A percentile compares a stretch with the other conserved stretches of the same genome.
These are phyloP conservation scores for Penicillium dipodomyicola DNA, from an alignment of 495 filamentous ascomycete species.

Conservation along the genomic window DNA sequence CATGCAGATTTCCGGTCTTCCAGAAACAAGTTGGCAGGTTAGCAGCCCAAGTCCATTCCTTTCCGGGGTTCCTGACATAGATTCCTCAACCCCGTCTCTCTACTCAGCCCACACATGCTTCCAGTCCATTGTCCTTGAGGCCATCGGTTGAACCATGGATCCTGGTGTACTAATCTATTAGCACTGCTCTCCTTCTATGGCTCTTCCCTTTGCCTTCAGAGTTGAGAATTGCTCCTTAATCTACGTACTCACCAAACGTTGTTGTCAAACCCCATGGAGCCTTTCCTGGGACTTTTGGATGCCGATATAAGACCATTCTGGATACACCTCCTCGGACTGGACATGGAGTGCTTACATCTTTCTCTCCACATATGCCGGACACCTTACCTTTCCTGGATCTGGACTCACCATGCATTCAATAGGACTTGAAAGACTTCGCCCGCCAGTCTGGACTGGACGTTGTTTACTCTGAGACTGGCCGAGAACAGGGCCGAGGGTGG, in stretches of 20 bases:
- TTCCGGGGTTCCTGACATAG: constrained; percentile 39
- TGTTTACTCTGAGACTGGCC: constrained; percentile 94
- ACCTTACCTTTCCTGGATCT: constrained; percentile 36
- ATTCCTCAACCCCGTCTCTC: constrained; percentile 18
- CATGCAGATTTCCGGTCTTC: constrained; percentile 97
- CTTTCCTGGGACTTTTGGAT: constrained; percentile 7
- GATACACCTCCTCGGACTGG: constrained; percentile 18
- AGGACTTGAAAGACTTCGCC: constrained; percentile 99
- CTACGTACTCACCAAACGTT: background rate
- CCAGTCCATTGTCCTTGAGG: constrained; percentile 9
- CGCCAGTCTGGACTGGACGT: constrained; percentile 95
- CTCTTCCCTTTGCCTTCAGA: background rate
- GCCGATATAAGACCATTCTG: constrained; percentile 5
- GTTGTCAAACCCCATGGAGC: background rate
- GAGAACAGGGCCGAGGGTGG: constrained; percentile 92
- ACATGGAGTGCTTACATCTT: constrained; percentile 21
- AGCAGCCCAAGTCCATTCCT: constrained; percentile 67
- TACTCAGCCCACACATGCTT: constrained; percentile 13
- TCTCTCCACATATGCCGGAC: constrained; percentile 25
- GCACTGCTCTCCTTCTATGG: background rate
- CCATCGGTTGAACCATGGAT: constrained; percentile 17
- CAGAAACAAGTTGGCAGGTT: constrained; percentile 99
- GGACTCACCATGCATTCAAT: constrained; percentile 43
- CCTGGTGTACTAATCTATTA: constrained; percentile 3
- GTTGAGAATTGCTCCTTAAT: background rate